Base-by-base conservation (phyloP, 805 yeast genomes). In the Vanderwaltozyma polyspora region DNA sequence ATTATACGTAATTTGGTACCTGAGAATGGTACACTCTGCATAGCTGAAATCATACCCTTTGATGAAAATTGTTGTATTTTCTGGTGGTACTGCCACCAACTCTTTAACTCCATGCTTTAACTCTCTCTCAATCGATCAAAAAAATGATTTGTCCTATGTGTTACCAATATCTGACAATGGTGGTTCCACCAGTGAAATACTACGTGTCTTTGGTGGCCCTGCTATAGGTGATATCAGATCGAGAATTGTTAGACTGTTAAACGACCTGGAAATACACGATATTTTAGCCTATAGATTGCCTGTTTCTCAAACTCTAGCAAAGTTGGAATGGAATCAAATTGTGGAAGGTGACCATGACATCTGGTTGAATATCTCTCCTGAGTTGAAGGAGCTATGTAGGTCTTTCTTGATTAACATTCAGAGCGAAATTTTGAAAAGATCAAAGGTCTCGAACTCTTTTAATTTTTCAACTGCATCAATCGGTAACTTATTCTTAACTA, bases 221-320 rank as follows among this genome's bases (percentile, higher is more conserved):
- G 95, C 96, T 0, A 84, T 87, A 35, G 97, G 97, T 2, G 97
- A 87, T 52, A 67, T 87, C 3, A 62, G 96, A 32, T 83, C 94
- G 0, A 58, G 97, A 36, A 66, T 86, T 19, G 81, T 85, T 0
- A 60, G 87, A 35, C 59, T 87, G 38, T 78, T 84, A 24, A 79
- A 85, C 1, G 70, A 67, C 22, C 61, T 66, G 19, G 46, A 66
- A 13, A 49, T 71, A 13, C 54, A 63, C 12, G 31, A 40, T 11
- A 40, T 59, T n/a, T 48, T 59, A 15, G 46, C 55, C 15, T 46
- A 52, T 28, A 43, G 64, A 29, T 34, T 59, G 29, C 43, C 56
- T 21, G 37, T 43, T 25, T 62, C 54, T 32, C 31, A 59, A 2
- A 40, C 55, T 28, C 48, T 41, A 0, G 95, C 95, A 1, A 73